Base-by-base conservation (phyloP, 140 eudicot genomes). In the Anethum foeniculum region DNA sequence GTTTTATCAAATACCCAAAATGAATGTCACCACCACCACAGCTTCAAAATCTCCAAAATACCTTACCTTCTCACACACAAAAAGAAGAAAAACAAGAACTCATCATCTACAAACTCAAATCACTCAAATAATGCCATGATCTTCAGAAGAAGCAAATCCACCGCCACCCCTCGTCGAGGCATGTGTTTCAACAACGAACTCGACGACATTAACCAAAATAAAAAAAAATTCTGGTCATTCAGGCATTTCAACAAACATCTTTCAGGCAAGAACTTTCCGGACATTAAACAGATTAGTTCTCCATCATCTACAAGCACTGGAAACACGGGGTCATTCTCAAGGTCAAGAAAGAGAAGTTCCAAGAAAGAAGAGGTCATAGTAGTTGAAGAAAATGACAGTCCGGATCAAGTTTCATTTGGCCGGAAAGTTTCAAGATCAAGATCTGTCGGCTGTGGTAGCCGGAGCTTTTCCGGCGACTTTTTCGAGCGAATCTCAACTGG, bases 381-480 rank as follows among this genome's bases (percentile, higher is more conserved):
- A 30, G 92, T 90, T 60, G 97, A 89, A 5, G 91, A 91, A 23
- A 83, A 85, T 52, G 90, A 73, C 23, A 91, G 89, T 79, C 91
- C 92, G 0, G 81, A 84, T 21, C 79, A 85, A 18, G 83, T 92
- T 72, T 77, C 97, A 9, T 85, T 84, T 39, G 93, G 84, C 60
- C 76, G 96, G 36, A 94, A 90, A 39, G 98, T 94, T 4, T 91
- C 97, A 67, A 84, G 97, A 86, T 94, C 97, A 77, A 92, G 96
- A 92, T 94, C 98, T 71, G 97, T 92, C 56, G 96, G 97, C 19
- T 92, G 98, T 82, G 97, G 98, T 7, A 91, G 98, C 83, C 86
- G 97, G 88, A 90, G 98, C 85, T 91, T 93, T 32, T 93, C 98
- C 71, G 97, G 98, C 38, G 97, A 94, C 81, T 90, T 94, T 79